Base-by-base conservation (phyloP, 257 asterid genomes). In the Voacanga thouarsii region DNA sequence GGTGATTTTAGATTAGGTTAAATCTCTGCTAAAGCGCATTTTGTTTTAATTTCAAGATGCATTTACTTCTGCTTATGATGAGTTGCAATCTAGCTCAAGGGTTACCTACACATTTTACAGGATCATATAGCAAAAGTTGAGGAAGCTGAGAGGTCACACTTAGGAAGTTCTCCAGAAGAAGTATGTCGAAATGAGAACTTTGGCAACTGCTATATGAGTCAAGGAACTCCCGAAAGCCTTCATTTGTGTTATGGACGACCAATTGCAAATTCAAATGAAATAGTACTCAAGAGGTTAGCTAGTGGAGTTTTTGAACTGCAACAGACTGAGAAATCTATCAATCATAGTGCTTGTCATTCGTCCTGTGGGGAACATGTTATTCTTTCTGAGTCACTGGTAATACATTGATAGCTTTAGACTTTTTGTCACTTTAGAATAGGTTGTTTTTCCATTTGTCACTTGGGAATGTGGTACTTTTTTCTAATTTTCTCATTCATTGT, bases 261-360 rank as follows among this genome's bases (percentile, higher is more conserved):
- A 41, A 78, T 74, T 72, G 78, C 79, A 76, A 28, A 69, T 45
- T 83, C 75, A 72, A 82, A 70, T 66, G 75, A 80, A 57, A 41
- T 78, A 57, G 76, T 79, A 79, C 47, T 76, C 26, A 50, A 77
- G 78, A 79, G 41, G 79, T 66, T 83, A 67, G 84, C 87, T 45
- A 83, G 82, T 80, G 78, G 76, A 71, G 81, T 74, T 73, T 61
- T 79, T 83, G 86, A 80, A 72, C 71, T 45, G 47, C 75, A 82
- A 69, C 85, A 77, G 39, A 77, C 79, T 16, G 78, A 89, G 77
- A 83, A 82, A 45, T 72, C 82, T 23, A 74, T 37, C 57, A 72
- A 64, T 23, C 33, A 19, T 78, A 77, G 75, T 59, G 68, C 70
- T 75, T 33, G 71, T 75, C 61, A 45, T 28, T 57, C 61, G n/a